Percentiles rank a stretch among this genome's conserved stretches.
phyloP scores from a whole-genome alignment of 2,329 filamentous ascomycete species.

The Epichloe scottii region DNA sequence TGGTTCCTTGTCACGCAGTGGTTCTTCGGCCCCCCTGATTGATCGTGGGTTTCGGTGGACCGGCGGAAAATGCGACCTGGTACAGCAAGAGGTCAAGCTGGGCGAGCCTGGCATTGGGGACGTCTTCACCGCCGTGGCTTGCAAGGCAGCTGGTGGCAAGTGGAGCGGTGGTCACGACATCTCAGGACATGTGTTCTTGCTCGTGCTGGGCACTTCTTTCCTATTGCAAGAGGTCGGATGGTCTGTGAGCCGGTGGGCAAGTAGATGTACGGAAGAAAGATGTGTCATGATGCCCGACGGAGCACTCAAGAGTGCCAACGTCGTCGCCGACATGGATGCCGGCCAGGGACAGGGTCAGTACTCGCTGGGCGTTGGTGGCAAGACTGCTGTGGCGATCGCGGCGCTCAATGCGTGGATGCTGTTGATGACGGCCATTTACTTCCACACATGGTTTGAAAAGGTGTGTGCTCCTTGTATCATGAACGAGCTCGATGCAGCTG shows the following conservation, averaged over 20 bases:
- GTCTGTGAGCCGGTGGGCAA: conserved; percentile 34
- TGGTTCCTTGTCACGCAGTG: conserved; percentile 91
- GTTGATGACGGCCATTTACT: conserved; percentile 96
- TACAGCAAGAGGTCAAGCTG: conserved; percentile 32
- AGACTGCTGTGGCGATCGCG: conserved; percentile 51
- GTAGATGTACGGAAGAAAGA: conserved; percentile 43
- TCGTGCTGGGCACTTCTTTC: conserved; percentile 74
- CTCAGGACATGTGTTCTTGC: conserved; percentile 85
- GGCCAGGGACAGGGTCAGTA: conserved; percentile 14
- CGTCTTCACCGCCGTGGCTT: conserved; percentile 63
- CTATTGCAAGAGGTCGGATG: conserved; percentile 67
- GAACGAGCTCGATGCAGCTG: conserved; percentile 10
- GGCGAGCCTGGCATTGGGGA: conserved; percentile 34
- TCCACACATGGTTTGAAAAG: conserved; percentile 99
- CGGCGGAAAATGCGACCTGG: conserved; percentile 66
- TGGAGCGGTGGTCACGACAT: conserved; percentile 97
- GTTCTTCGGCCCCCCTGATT: conserved; percentile 90
- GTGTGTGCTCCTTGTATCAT: conserved; percentile 27
- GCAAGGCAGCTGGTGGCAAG: conserved; percentile 66
- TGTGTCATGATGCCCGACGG: conserved; percentile 55
- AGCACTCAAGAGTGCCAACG: conserved; percentile 45
- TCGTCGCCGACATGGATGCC: conserved; percentile 26
- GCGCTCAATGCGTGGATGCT: conserved; percentile 85
- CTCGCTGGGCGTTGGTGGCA: conserved; percentile 32
- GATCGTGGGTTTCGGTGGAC: conserved; percentile 83